Base-by-base conservation (phyloP, 495 filamentous ascomycete species). In the Wilcoxina mikolae region DNA sequence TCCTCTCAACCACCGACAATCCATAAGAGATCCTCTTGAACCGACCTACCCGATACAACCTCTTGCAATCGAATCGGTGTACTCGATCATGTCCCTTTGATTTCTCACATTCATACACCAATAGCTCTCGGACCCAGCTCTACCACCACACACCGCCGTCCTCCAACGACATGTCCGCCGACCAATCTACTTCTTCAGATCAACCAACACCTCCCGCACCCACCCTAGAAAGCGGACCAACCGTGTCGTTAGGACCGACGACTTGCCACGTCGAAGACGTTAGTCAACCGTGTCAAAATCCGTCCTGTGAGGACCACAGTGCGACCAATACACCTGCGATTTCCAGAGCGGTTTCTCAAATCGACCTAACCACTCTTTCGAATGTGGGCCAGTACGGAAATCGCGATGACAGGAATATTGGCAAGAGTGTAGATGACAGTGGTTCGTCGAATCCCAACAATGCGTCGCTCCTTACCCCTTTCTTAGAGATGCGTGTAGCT, bases 261-360 rank as follows among this genome's bases (percentile, higher is more conserved):
- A 51, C 60, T 39, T 65, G 62, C n/a, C 62, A 65, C 31, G 48
- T 65, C 15, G 62, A 65, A 41, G 62, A 65, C 45, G 49, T 65
- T 20, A 52, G 7, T 7, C 49, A 52, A 31, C 49, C 49, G 2
- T 52, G 49, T 39, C 7, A 11, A 23, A 53, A 60, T 41, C 50
- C 51, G 39, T 57, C 46, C 17, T 65, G 62, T 15, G 54, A 50
- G 3, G 27, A 60, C 26, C 60, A 64, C 39, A 58, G 55, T 1
- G 17, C 59, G 18, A 53, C 56, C 1, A 55, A 54, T 39, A 62
- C 60, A 3, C 60, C 60, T 0, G 55, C 29, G 25, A 48, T 55
- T 33, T 62, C 60, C n/a, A 38, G 61, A 33, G 54, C 56, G 35
- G 26, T 57, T 25, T 65, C 61, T 2, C 51, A 48, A 20, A 25